Conservation (phyloP, 2,329 filamentous ascomycete species). For the Epichloe gansuensis region DNA sequence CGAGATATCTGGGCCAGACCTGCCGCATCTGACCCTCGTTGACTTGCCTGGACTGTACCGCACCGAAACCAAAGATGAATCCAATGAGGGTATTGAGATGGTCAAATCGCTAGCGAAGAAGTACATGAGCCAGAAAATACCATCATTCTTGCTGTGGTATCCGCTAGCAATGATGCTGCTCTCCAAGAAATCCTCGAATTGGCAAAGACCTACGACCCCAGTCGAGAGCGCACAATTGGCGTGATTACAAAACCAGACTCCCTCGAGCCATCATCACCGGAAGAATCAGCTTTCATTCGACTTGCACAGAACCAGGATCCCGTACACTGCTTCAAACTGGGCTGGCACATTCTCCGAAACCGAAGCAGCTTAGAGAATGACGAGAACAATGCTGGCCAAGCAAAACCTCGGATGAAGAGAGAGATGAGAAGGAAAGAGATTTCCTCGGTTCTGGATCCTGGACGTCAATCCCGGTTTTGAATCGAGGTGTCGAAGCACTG, state of each 20-base stretch:
- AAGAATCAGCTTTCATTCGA: conserved; percentile 12
- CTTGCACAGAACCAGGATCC: background rate
- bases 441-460: conserved; percentile 17
- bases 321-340: conserved; percentile 26
- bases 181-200: conserved; percentile 39
- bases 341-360: conserved; percentile 25
- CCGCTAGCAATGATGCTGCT: conserved; percentile 35
- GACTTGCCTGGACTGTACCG: conserved; percentile 39
- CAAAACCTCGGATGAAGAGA: background rate
- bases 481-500: conserved; percentile 5
- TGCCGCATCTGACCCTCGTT: conserved; percentile 38
- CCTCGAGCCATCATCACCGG: conserved; percentile 22
- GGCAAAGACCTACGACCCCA: conserved; percentile 29
- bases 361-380: conserved; percentile 22
- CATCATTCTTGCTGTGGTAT: conserved; percentile 45
- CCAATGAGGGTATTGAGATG: conserved; percentile 16
- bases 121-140: conserved; percentile 48
- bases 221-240: conserved; percentile 36
- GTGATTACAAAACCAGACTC: conserved; percentile 46
- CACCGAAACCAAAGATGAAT: conserved; percentile 19
- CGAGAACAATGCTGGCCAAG: conserved; percentile 4
- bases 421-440: conserved; percentile 16
- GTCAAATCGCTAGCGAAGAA: conserved; percentile 28
- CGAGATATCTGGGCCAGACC: conserved; percentile 30
- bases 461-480: conserved; percentile 8